These are phyloP conservation scores for Actinomucor elegans DNA, from an alignment of 371 early-diverging fungal species.

Conservation along the genomic window DNA sequence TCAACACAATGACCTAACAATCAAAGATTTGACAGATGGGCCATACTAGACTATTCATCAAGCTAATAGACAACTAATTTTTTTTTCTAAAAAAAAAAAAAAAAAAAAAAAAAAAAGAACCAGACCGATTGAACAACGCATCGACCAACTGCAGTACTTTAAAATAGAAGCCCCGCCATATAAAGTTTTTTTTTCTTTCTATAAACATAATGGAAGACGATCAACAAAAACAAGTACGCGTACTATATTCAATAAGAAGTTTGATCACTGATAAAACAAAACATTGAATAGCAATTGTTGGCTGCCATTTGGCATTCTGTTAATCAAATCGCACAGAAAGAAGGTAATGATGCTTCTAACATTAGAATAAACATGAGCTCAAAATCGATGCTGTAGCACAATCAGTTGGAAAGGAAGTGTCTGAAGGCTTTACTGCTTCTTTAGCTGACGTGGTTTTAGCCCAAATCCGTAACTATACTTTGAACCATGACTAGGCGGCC, in stretches of 20 bases:
- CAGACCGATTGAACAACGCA: no score
- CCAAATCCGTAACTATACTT: conserved; percentile 17
- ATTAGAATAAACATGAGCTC: background rate
- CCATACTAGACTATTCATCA: no score
- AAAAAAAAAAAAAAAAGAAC: background rate
- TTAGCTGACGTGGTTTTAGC: conserved; percentile 12
- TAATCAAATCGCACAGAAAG: conserved; percentile 8
- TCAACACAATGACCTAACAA: no score
- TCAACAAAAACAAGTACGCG: background rate
- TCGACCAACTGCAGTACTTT: no score
- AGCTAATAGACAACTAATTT: no score
- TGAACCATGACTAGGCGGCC: no score
- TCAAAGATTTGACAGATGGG: no score
- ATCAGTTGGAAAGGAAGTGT: conserved; percentile 11
- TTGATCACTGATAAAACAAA: background rate
- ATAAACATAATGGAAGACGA: no score
- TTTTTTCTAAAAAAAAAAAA: background rate
- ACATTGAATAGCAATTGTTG: conserved; percentile 5
- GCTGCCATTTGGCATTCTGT: conserved; percentile 17
- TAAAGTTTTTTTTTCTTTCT: no score
- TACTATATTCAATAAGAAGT: background rate
- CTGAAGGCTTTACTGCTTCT: conserved; percentile 15
- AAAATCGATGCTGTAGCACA: background rate
- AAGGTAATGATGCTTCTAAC: conserved; percentile 6
- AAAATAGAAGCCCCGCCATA: no score